Conservation (phyloP, 306 rosid species). For the Trichosanthes cucumerina region DNA sequence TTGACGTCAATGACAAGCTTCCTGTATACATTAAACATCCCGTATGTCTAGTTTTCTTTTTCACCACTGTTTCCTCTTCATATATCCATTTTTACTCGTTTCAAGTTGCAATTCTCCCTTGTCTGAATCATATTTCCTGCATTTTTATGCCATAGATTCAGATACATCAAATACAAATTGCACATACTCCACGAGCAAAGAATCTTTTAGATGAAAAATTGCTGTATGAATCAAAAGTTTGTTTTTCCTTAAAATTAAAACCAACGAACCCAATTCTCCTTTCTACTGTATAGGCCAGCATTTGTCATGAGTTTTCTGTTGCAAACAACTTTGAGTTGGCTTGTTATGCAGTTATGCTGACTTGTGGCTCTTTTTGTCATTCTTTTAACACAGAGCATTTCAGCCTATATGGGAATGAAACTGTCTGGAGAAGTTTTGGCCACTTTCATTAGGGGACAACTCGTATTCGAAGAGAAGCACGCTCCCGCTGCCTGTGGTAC, state of each 20-base stretch:
- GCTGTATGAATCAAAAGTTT: neutral
- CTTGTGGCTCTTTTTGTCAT: neutral
- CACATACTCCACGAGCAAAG: neutral
- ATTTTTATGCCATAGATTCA: neutral
- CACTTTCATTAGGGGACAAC: conserved; percentile 87
- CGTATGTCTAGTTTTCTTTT: conserved; percentile 26
- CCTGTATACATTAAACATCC: conserved; percentile 59
- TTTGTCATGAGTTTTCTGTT: neutral
- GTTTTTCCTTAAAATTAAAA: neutral
- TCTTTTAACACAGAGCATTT: conserved; percentile 34
- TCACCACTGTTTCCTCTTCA: neutral
- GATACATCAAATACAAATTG: neutral
- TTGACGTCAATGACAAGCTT: conserved; percentile 42
- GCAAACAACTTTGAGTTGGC: neutral
- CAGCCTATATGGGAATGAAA: conserved; percentile 78
- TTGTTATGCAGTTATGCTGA: neutral
- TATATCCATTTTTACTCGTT: neutral
- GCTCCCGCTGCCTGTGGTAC: conserved; percentile 72
- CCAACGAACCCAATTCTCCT: neutral
- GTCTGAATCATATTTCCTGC: neutral
- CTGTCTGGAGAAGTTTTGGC: conserved; percentile 67
- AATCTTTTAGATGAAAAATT: neutral
- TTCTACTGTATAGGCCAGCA: neutral
- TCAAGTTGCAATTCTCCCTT: neutral
- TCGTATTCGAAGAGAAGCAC: conserved; percentile 63